A percentile compares a stretch with the other conserved stretches of the same genome.
Conservation (phyloP, 1,284 basidiomycete species). For the Naganishia cerealis region DNA sequence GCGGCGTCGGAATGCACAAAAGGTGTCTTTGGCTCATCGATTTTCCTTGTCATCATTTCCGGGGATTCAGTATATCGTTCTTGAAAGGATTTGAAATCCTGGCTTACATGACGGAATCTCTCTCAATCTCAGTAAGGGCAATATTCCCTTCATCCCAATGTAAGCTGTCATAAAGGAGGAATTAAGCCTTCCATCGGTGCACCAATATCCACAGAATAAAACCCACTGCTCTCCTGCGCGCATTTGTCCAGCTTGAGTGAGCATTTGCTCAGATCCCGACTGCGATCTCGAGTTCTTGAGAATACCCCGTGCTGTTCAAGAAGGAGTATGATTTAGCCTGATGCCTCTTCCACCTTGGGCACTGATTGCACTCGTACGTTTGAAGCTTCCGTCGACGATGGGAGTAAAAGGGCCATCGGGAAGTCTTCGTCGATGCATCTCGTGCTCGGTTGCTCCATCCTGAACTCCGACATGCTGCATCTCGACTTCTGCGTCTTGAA, state of each 20-base stretch:
- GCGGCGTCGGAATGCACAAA: conserved; percentile 60
- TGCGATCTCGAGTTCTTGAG: conserved; percentile 33
- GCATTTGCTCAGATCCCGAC: conserved; percentile 21
- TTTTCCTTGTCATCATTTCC: conserved; percentile 61
- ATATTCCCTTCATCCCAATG: conserved; percentile 93
- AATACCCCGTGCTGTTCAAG: conserved; percentile 30
- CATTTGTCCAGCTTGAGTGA: conserved; percentile 13
- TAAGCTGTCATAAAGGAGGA: conserved; percentile 55
- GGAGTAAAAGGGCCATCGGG: conserved; percentile 23
- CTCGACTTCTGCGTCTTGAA: conserved; percentile 3
- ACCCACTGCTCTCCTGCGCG: conserved; percentile 8
- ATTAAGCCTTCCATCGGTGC: not conserved
- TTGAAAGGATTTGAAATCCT: not conserved
- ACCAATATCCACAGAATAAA: not conserved
- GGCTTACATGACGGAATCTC: conserved; percentile 77
- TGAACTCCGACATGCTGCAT: conserved; percentile 4
- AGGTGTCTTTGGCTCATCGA: conserved; percentile 93
- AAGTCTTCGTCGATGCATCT: conserved; percentile 6
- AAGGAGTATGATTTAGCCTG: not conserved
- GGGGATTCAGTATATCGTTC: not conserved
- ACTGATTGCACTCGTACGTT: conserved; percentile 6
- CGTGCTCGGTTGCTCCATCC: conserved; percentile 7
- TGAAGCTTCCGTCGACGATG: conserved; percentile 12
- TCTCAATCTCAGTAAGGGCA: conserved; percentile 82
- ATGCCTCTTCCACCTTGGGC: not conserved